Percentiles rank a stretch among this genome's conserved stretches.
Evolutionary conservation across 1,139 yeast genomes (phyloP).

Genomic region (Debaryomyces subglobosus): DNA sequence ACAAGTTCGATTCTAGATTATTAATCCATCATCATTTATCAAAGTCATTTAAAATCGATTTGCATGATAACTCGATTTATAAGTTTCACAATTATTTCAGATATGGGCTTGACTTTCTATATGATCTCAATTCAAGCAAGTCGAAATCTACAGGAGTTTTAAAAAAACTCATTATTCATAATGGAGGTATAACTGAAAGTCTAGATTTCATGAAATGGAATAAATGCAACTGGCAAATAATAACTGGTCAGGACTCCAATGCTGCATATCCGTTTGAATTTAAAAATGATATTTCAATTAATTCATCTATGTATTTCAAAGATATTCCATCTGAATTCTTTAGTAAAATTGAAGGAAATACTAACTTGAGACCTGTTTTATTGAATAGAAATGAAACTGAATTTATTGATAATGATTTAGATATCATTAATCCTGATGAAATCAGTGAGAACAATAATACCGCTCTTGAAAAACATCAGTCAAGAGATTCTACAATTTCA

Average conservation of each 20-base stretch:
- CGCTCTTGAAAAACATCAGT: slow-evolving; percentile 8
- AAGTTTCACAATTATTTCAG: slow-evolving; percentile 60
- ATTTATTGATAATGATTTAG: slow-evolving; percentile 42
- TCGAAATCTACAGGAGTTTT: slow-evolving; percentile 30
- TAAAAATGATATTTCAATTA: slow-evolving; percentile 18
- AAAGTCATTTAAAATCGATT: slow-evolving; percentile 14
- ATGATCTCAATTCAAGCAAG: slow-evolving; percentile 38
- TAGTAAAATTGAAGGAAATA: slow-evolving; percentile 11
- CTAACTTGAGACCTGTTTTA: slow-evolving; percentile 41
- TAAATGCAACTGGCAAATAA: slow-evolving; percentile 43
- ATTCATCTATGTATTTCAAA: slow-evolving; percentile 36
- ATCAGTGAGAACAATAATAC: slow-evolving; percentile 2
- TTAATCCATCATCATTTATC: slow-evolving; percentile 41
- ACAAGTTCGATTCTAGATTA: slow-evolving; percentile 50
- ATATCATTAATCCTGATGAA: slow-evolving; percentile 31
- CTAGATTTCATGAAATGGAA: slow-evolving; percentile 55
- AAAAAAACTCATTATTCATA: slow-evolving; percentile 50
- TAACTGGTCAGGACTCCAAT: slow-evolving; percentile 13
- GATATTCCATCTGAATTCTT: slow-evolving; percentile 32
- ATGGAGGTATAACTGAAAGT: slow-evolving; percentile 52
- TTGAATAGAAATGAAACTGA: slow-evolving; percentile 56
- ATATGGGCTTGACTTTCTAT: slow-evolving; percentile 56
- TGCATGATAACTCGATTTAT: slow-evolving; percentile 24
- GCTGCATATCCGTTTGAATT: slow-evolving; percentile 12
- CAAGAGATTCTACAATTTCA: slow-evolving; percentile 15